Evolutionary conservation across 2,329 filamentous ascomycete genomes (phyloP).

Genomic region (Akanthomyces muscarius): DNA sequence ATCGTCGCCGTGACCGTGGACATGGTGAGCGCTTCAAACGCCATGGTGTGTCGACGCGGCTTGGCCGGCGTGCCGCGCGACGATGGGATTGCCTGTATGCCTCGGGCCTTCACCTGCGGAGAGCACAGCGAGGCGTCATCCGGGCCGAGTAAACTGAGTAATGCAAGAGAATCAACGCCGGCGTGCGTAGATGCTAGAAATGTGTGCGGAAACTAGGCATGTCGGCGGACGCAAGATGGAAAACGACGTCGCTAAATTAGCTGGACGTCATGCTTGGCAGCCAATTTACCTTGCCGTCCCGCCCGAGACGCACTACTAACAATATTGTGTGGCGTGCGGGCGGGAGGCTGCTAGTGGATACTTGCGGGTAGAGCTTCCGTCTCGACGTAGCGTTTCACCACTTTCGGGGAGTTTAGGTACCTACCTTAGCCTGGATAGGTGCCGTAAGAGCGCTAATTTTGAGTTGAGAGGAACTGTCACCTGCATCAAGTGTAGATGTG

Average conservation of each 20-base stretch:
- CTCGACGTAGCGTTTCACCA: not conserved
- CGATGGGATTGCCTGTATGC: not conserved
- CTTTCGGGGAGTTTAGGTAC: not conserved
- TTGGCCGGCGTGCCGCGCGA: not conserved
- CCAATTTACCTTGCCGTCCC: not conserved
- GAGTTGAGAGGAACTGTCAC: not conserved
- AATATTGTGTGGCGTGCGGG: not conserved
- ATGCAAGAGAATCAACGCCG: not conserved
- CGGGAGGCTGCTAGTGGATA: not conserved
- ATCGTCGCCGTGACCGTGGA: not conserved
- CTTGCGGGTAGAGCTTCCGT: not conserved
- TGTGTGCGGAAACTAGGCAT: not conserved
- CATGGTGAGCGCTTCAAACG: not conserved
- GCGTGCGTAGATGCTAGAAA: not conserved
- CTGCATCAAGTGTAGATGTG: not conserved
- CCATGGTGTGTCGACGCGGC: not conserved
- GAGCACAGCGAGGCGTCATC: slow-evolving; percentile 1
- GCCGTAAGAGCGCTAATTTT: no score
- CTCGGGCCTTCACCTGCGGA: not conserved
- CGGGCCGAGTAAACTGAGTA: not conserved
- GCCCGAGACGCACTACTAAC: not conserved
- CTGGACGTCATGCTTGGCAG: slow-evolving; percentile 1
- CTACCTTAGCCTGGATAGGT: no score
- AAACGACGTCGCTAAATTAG: slow-evolving; percentile 4
- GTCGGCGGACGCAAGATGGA: not conserved